Conservation (phyloP, 2,329 filamentous ascomycete species). For the Fusarium nodosum region DNA sequence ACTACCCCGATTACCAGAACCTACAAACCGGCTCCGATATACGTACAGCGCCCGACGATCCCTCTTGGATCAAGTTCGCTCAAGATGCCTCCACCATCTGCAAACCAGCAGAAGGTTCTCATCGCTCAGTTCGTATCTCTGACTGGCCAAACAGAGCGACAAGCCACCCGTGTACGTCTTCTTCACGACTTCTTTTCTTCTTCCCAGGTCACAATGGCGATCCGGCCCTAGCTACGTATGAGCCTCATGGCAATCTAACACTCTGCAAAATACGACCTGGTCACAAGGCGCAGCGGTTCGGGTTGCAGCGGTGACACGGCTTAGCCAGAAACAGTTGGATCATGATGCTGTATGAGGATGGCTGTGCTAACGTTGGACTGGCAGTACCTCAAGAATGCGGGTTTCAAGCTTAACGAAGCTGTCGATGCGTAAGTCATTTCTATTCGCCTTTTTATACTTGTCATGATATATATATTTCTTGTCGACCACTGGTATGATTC, state of each 20-base stretch:
- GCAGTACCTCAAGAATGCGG: constrained; percentile 63
- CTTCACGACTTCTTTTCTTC: constrained; percentile 8
- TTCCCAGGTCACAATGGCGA: constrained; percentile 12
- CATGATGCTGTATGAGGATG: constrained; percentile 25
- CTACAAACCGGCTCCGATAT: constrained; percentile 4
- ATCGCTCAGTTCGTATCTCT: constrained; percentile 59
- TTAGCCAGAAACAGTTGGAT: constrained; percentile 32
- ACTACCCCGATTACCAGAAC: neutral
- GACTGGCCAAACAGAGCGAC: constrained; percentile 61
- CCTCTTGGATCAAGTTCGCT: constrained; percentile 7
- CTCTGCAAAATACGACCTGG: constrained; percentile 22
- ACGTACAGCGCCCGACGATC: neutral
- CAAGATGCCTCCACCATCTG: constrained; percentile 56
- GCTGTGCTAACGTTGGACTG: constrained; percentile 45
- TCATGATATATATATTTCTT: constrained; percentile 18
- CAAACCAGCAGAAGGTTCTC: constrained; percentile 58
- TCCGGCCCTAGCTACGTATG: constrained; percentile 8
- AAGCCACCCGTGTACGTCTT: constrained; percentile 60
- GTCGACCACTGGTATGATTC: constrained; percentile 10
- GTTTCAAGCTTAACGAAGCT: constrained; percentile 67
- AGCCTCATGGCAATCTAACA: constrained; percentile 27
- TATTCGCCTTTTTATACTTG: constrained; percentile 27
- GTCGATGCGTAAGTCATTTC: constrained; percentile 68
- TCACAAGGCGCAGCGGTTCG: constrained; percentile 22
- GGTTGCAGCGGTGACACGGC: constrained; percentile 41